Conservation (phyloP, 805 yeast genomes). For the Sungouiozyma intestinalis region DNA sequence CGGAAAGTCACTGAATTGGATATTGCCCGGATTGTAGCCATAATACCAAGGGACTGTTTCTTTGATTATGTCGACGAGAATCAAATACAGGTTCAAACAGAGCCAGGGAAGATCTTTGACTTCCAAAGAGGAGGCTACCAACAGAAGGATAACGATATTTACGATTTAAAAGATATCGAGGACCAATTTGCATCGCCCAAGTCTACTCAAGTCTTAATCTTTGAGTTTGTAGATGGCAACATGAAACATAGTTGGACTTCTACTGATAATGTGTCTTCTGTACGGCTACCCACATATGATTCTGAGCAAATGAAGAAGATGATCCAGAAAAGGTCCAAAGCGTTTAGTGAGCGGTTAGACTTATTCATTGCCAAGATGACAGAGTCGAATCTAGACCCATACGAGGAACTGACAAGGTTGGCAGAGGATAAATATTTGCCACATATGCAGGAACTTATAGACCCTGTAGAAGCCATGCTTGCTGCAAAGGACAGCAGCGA, state of each 20-base stretch:
- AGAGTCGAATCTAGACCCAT: conserved; percentile 31
- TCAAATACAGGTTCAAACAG: conserved; percentile 36
- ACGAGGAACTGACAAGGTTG: conserved; percentile 29
- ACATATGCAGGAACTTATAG: conserved; percentile 36
- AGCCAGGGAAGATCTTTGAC: conserved; percentile 22
- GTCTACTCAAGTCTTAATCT: conserved; percentile 48
- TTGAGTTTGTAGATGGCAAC: conserved; percentile 68
- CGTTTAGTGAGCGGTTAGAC: conserved; percentile 36
- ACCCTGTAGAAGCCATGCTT: conserved; percentile 54
- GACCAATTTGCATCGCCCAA: conserved; percentile 24
- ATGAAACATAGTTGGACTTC: conserved; percentile 39
- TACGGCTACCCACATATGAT: conserved; percentile 41
- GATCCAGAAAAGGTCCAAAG: conserved; percentile 45
- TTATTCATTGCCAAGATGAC: conserved; percentile 28
- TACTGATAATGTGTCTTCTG: conserved; percentile 30
- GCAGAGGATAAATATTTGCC: conserved; percentile 37
- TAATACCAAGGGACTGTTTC: conserved; percentile 60
- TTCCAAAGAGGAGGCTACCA: conserved; percentile 39
- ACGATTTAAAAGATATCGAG: conserved; percentile 34
- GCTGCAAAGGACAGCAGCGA: conserved; percentile 25
- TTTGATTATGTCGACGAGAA: conserved; percentile 75
- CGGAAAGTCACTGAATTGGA: conserved; percentile 40
- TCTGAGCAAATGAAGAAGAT: conserved; percentile 49
- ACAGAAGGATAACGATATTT: conserved; percentile 46
- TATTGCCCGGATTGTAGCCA: conserved; percentile 48